Evolutionary conservation across 495 filamentous ascomycete species (phyloP), one percentile per base, ranked within the genome.

Genomic region (Saxophila tyrrhenica): DNA sequence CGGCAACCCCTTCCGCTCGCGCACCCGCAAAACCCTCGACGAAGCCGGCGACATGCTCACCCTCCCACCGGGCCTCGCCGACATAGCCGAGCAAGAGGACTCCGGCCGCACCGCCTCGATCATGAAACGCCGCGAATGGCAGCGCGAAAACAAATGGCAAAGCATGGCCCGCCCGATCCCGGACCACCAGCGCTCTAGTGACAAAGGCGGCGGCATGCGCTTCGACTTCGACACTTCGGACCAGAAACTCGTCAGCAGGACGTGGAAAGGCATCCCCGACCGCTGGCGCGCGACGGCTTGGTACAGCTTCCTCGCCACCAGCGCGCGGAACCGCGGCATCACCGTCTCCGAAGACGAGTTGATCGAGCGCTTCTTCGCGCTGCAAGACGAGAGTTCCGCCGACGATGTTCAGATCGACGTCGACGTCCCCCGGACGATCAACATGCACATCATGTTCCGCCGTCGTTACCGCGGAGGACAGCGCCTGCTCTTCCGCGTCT

Each of bases 201-300:
- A 56, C 3, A 67, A 64, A 54, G 88, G 91, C 46, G 84, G 87
- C 25, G 91, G 89, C 20, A 92, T 88, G 81, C 76, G 79, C 24
- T 97, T 95, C 64, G 85, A 89, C 25, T 98, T 98, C 65, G 88
- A 95, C 67, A 80, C 78, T 15, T 79, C 74, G 44, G 86, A 87
- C 59, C 76, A 87, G 13, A 98, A 96, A 65, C 69, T 99, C 16
- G 85, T 96, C 45, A 83, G 88, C 52, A 79, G 92, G 25, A 89
- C 87, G 1, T 99, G 92, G 92, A 99, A 99, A 70, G 92, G 92
- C 32, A 95, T 99, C 55, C 92, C 92, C 1, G 92, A 99, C 69
- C 81, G 88, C 57, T 99, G 92, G 92, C 82, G 92, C 21, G 77
- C 85, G 24, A 86, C 87, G 3, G 92, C 94, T 11, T 99, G 92